Conservation (phyloP, 2,329 filamentous ascomycete species). For the Trichoderma polysporum region DNA sequence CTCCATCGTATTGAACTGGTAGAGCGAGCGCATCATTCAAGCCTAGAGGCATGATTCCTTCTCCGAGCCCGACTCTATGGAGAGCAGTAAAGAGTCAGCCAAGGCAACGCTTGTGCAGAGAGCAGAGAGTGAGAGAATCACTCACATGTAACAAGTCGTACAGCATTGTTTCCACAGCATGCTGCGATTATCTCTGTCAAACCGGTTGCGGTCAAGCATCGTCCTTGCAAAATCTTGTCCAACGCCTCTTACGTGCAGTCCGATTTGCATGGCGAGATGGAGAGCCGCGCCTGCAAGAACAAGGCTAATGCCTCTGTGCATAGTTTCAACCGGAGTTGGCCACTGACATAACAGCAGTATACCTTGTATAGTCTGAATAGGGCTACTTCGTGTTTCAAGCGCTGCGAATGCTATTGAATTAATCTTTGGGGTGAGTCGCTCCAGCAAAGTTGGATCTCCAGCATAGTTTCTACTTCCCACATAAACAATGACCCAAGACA, state of each 20-base stretch:
- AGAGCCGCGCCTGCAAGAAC: conserved; percentile 41
- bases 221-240: conserved; percentile 41
- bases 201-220: conserved; percentile 30
- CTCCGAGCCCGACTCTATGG: neutral
- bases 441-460: conserved; percentile 36
- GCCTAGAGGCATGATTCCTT: conserved; percentile 5
- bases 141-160: conserved; percentile 33
- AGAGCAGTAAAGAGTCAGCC: neutral
- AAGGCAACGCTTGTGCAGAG: conserved; percentile 2
- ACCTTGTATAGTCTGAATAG: conserved; percentile 35
- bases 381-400: conserved; percentile 28
- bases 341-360: conserved; percentile 41
- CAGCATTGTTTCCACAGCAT: conserved; percentile 15
- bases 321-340: conserved; percentile 41
- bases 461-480: conserved; percentile 39
- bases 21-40: conserved; percentile 3
- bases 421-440: conserved; percentile 34
- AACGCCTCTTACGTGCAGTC: conserved; percentile 38
- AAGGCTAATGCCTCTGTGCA: conserved; percentile 41
- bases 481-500: conserved; percentile 42
- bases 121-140: conserved; percentile 23
- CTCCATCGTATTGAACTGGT: neutral
- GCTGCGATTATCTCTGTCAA: neutral
- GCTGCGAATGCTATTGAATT: conserved; percentile 38
- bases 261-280: conserved; percentile 41